Conservation (phyloP, 1,284 basidiomycete species). For the Cystobasidium sp. region DNA sequence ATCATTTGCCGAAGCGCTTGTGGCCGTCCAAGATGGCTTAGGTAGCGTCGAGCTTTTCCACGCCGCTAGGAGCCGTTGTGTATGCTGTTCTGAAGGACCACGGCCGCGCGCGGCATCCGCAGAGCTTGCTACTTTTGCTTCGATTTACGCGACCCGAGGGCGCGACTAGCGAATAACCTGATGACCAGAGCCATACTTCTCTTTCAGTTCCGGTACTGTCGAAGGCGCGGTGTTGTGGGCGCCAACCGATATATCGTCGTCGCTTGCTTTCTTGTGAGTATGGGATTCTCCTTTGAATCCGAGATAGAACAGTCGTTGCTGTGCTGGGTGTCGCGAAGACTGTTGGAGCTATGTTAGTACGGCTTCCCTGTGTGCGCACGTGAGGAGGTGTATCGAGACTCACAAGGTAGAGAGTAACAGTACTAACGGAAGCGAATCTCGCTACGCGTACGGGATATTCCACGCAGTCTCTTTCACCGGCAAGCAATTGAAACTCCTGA, state of each 20-base stretch:
- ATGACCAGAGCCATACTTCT: constrained; percentile 35
- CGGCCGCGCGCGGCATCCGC: no score
- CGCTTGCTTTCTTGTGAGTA: constrained; percentile 41
- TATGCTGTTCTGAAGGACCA: no score
- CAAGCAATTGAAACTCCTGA: constrained; percentile 40
- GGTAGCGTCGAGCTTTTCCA: no score
- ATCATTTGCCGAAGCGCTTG: no score
- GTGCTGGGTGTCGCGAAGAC: constrained; percentile 26
- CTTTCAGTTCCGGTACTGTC: constrained; percentile 33
- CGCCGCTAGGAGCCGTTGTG: no score
- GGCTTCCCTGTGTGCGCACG: background rate
- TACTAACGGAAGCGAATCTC: constrained; percentile 35
- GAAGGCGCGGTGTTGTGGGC: constrained; percentile 38
- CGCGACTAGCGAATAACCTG: constrained; percentile 25
- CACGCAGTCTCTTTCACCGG: constrained; percentile 28
- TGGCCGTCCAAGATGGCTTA: no score
- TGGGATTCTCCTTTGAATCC: constrained; percentile 44
- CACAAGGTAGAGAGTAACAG: constrained; percentile 33
- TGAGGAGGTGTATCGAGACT: background rate
- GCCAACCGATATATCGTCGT: constrained; percentile 31
- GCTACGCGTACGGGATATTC: constrained; percentile 44
- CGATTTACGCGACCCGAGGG: background rate
- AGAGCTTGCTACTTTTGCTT: background rate
- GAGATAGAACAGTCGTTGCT: constrained; percentile 43
- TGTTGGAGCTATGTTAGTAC: background rate